Conservation (phyloP, 352 stramenopile species). For the Phytophthora foliorum region DNA sequence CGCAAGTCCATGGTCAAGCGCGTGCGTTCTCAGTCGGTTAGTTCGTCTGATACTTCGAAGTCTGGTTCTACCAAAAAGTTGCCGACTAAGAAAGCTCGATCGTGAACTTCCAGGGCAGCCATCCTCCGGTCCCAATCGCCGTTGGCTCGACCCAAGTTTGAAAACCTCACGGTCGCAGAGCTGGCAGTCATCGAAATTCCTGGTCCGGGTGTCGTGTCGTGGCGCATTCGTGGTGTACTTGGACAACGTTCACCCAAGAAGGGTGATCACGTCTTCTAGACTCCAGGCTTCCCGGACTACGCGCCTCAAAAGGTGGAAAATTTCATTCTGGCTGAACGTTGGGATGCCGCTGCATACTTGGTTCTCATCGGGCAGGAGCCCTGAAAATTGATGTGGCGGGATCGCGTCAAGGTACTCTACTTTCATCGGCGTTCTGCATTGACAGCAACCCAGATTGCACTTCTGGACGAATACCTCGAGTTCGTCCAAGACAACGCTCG, state of each 20-base stretch:
- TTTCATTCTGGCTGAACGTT: not conserved
- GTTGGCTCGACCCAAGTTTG: not conserved
- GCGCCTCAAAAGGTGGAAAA: not conserved
- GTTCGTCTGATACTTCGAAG: no score
- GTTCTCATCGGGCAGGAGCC: not conserved
- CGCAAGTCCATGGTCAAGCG: no score
- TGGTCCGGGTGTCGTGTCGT: not conserved
- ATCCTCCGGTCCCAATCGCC: not conserved
- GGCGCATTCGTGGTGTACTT: not conserved
- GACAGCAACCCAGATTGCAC: not conserved
- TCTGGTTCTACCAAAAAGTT: no score
- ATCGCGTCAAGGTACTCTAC: constrained; percentile 3
- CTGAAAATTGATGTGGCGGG: not conserved
- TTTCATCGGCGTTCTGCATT: not conserved
- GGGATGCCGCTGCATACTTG: no score
- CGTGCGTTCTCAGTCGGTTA: no score
- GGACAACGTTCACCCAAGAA: not conserved
- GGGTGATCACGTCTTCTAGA: not conserved
- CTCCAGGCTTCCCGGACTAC: constrained; percentile 5
- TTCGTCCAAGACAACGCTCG: not conserved
- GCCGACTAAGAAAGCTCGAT: no score
- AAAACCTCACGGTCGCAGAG: not conserved
- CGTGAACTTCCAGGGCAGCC: no score
- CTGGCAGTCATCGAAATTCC: not conserved
- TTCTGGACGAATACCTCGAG: not conserved